phyloP scores from a whole-genome alignment of 139 green algal species.

The Coelastrella sp. region DNA sequence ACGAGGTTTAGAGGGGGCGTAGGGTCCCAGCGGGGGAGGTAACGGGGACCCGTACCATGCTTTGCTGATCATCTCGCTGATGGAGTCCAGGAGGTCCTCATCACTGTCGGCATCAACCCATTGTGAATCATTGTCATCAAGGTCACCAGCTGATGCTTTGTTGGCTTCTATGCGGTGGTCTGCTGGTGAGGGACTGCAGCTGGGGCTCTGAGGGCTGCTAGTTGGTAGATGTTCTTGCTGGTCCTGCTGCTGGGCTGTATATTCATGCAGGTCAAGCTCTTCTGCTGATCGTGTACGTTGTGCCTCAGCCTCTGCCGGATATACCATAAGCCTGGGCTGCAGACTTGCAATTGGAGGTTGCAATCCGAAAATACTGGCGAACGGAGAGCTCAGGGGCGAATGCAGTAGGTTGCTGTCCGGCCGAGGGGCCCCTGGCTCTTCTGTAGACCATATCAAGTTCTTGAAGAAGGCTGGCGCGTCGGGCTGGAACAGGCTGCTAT shows the following conservation, averaged over 20 bases:
- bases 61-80: slow-evolving; percentile 2
- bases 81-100: background rate
- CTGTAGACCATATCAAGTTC: background rate
- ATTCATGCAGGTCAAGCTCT: background rate
- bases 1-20: slow-evolving; percentile 2
- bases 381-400: background rate
- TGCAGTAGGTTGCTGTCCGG: background rate
- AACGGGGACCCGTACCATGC: background rate
- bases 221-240: background rate
- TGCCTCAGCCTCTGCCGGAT: background rate
- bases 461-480: background rate
- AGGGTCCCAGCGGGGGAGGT: background rate
- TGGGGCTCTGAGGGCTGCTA: background rate
- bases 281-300: background rate
- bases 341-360: background rate
- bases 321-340: background rate
- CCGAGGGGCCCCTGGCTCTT: background rate
- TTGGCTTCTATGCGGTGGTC: background rate
- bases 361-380: background rate
- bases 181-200: background rate
- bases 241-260: background rate
- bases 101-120: background rate
- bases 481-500: background rate
- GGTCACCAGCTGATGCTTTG: background rate
- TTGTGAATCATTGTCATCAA: background rate